phyloP scores from a whole-genome alignment of 495 filamentous ascomycete genomes.

The Immersiella caudata region DNA sequence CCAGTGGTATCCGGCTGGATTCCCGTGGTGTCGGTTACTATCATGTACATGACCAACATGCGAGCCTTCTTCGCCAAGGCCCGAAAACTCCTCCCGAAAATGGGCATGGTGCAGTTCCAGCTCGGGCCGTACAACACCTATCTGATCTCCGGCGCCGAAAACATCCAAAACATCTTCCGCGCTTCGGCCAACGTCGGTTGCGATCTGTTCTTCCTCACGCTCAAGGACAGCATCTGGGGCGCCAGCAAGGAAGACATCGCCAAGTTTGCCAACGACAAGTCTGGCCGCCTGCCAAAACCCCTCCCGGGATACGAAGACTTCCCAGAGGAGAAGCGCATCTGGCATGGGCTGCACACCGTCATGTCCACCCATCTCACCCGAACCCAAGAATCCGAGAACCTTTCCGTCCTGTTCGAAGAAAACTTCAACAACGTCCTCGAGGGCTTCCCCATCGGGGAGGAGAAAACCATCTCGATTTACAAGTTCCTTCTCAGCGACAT shows the following conservation, averaged over 20 bases:
- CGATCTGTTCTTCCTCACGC: slow-evolving; percentile 25
- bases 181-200: slow-evolving; percentile 25
- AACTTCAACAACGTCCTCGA: slow-evolving; percentile 23
- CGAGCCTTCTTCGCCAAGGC: neutral
- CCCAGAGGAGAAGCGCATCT: slow-evolving; percentile 23
- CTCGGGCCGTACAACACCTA: slow-evolving; percentile 31
- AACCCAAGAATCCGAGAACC: neutral
- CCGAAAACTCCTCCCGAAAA: neutral
- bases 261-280: slow-evolving; percentile 24
- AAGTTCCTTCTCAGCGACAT: slow-evolving; percentile 27
- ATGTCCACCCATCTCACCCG: slow-evolving; percentile 18
- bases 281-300: slow-evolving; percentile 20
- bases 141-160: slow-evolving; percentile 25
- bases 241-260: slow-evolving; percentile 16
- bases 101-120: slow-evolving; percentile 24
- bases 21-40: neutral
- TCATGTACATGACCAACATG: slow-evolving; percentile 16
- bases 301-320: slow-evolving; percentile 9
- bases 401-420: slow-evolving; percentile 22
- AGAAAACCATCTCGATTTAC: slow-evolving; percentile 21
- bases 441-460: slow-evolving; percentile 15
- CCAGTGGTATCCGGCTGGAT: neutral
- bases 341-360: slow-evolving; percentile 26
- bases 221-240: slow-evolving; percentile 17
- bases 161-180: slow-evolving; percentile 31